Percentiles rank a stretch among this genome's conserved stretches.
Evolutionary conservation across 345 rosid genomes (phyloP).

Genomic region (Balakata baccata): DNA sequence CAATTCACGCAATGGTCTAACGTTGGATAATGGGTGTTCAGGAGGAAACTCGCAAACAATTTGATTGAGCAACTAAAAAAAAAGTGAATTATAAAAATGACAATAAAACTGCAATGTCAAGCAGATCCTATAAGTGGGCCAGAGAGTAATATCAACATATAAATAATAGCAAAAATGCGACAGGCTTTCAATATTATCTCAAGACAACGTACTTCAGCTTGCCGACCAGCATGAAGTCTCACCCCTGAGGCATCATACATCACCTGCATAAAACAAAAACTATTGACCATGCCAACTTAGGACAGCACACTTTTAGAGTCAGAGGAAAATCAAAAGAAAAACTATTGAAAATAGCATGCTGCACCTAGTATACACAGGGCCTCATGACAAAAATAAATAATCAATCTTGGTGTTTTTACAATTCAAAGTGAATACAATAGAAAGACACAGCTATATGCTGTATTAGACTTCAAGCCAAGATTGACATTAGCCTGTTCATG

Average conservation of each 20-base stretch:
- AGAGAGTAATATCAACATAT: neutral
- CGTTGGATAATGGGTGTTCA: slow-evolving; percentile 80
- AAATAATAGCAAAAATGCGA: slow-evolving; percentile 6
- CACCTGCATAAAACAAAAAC: slow-evolving; percentile 45
- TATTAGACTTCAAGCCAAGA: neutral
- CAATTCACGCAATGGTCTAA: slow-evolving; percentile 84
- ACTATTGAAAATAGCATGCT: neutral
- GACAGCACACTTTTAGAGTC: neutral
- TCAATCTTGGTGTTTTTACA: neutral
- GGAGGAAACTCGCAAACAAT: slow-evolving; percentile 96
- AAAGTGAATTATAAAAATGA: slow-evolving; percentile 14
- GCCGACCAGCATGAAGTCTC: slow-evolving; percentile 96
- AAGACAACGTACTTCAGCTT: slow-evolving; percentile 71
- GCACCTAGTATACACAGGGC: no score
- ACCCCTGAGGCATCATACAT: slow-evolving; percentile 98
- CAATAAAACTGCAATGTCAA: slow-evolving; percentile 5
- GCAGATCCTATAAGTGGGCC: neutral
- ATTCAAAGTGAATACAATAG: neutral
- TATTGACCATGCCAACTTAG: neutral
- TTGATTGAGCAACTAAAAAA: slow-evolving; percentile 73
- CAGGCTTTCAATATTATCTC: neutral
- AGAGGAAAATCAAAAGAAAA: neutral
- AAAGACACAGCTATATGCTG: neutral
- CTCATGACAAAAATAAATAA: no score
- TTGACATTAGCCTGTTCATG: neutral